Evolutionary conservation across 2,329 filamentous ascomycete genomes (phyloP).

Genomic region (Zelopaecilomyces penicillatus): DNA sequence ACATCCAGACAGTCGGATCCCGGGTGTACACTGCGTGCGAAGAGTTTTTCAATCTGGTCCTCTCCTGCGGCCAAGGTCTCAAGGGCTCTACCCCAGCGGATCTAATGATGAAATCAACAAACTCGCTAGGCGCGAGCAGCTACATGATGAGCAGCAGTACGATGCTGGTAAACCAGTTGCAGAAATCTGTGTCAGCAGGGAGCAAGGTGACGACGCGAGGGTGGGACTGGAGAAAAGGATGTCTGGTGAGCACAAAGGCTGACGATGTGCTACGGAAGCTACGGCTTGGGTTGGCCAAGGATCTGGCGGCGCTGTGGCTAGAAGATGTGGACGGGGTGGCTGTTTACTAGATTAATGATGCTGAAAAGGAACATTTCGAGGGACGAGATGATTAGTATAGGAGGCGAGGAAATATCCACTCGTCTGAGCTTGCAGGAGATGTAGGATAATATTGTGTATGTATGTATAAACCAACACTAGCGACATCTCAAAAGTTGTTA

Average conservation of each 20-base stretch:
- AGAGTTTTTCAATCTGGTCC: constrained; percentile 67
- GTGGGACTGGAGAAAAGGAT: constrained; percentile 73
- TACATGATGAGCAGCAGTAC: constrained; percentile 68
- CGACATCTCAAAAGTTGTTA: too few relatives aligned
- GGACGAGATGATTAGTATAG: not conserved
- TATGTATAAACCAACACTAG: too few relatives aligned
- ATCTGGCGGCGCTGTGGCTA: constrained; percentile 63
- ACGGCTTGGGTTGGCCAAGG: constrained; percentile 64
- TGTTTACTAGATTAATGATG: constrained; percentile 23
- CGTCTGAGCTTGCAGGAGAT: too few relatives aligned
- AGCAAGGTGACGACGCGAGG: constrained; percentile 49
- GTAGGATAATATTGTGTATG: too few relatives aligned
- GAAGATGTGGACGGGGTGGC: constrained; percentile 53
- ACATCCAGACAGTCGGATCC: constrained; percentile 65
- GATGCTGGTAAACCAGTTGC: constrained; percentile 56
- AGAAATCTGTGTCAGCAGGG: constrained; percentile 50
- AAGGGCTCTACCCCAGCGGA: constrained; percentile 57
- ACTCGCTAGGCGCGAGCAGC: constrained; percentile 47
- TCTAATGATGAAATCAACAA: constrained; percentile 52
- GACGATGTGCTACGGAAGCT: constrained; percentile 65
- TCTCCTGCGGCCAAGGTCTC: constrained; percentile 58
- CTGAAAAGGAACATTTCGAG: constrained; percentile 1
- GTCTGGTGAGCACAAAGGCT: constrained; percentile 58
- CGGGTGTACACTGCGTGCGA: constrained; percentile 67
- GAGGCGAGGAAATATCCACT: too few relatives aligned